Evolutionary conservation across 139 green algal species (phyloP).

Genomic region (Chlamydomonas schloesseri): DNA sequence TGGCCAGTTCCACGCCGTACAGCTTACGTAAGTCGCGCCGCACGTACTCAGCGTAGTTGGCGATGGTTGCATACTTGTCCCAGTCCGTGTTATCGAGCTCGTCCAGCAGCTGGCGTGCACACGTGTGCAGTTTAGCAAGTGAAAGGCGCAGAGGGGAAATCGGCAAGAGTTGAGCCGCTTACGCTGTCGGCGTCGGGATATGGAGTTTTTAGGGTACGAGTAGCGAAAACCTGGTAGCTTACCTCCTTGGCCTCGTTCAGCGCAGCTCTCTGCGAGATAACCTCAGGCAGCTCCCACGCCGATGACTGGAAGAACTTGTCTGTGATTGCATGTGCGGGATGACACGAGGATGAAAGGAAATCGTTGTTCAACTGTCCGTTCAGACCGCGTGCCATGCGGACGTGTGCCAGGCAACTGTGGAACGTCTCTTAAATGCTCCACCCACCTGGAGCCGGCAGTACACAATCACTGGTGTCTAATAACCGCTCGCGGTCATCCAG

Average conservation of each 20-base stretch:
- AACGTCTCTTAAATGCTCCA: too few relatives aligned
- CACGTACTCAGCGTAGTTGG: conserved; percentile 5
- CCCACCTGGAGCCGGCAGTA: not conserved
- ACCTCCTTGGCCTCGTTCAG: conserved; percentile 9
- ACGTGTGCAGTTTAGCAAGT: too few relatives aligned
- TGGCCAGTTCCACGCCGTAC: conserved; percentile 54
- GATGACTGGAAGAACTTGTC: not conserved
- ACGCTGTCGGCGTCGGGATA: too few relatives aligned
- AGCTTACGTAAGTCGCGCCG: conserved; percentile 34
- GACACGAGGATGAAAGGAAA: too few relatives aligned
- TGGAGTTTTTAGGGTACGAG: too few relatives aligned
- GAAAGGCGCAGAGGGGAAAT: too few relatives aligned
- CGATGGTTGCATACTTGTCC: not conserved
- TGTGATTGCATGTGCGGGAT: too few relatives aligned
- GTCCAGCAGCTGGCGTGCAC: not conserved
- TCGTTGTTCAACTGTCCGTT: too few relatives aligned
- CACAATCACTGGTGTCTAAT: not conserved
- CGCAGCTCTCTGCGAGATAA: not conserved
- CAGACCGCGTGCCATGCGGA: too few relatives aligned
- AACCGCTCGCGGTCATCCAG: not conserved
- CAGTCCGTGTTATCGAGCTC: conserved; percentile 11
- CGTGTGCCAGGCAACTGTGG: too few relatives aligned
- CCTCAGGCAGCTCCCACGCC: not conserved
- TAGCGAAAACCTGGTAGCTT: too few relatives aligned
- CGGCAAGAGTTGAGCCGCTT: too few relatives aligned